Evolutionary conservation across 1,139 yeast species (phyloP).

Genomic region (Candida sp.): DNA sequence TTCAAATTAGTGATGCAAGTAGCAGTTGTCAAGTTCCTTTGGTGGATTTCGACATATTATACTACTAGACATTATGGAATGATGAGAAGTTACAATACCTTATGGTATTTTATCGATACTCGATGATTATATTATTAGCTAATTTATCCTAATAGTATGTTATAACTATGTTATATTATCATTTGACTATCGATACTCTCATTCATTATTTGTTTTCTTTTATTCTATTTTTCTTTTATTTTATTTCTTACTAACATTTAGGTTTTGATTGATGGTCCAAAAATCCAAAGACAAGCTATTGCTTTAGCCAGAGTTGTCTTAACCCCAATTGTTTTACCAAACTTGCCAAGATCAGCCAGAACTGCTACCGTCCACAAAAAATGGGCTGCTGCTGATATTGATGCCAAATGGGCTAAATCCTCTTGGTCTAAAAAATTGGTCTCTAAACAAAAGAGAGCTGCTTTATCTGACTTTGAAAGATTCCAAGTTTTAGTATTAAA

Average conservation of each 20-base stretch:
- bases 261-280: conserved; percentile 97
- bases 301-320: conserved; percentile 84
- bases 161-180: background rate
- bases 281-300: conserved; percentile 90
- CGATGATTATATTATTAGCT: background rate
- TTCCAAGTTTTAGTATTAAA: conserved; percentile 97
- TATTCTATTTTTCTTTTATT: background rate
- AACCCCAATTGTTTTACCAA: conserved; percentile 85
- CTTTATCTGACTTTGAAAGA: conserved; percentile 97
- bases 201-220: background rate
- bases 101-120: background rate
- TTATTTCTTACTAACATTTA: conserved; percentile 31
- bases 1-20: too few relatives aligned
- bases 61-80: too few relatives aligned
- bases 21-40: too few relatives aligned
- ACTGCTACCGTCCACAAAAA: conserved; percentile 83
- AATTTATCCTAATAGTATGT: background rate
- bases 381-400: conserved; percentile 90
- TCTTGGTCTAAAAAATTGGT: conserved; percentile 99
- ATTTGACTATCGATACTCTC: background rate
- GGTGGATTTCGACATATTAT: too few relatives aligned
- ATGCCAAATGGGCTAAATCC: conserved; percentile 88
- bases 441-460: conserved; percentile 88
- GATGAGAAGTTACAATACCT: too few relatives aligned
- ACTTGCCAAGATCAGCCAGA: conserved; percentile 94